Evolutionary conservation across 1,139 yeast species (phyloP), one percentile per base, ranked within the genome.

Genomic region (Hansenula sp.): DNA sequence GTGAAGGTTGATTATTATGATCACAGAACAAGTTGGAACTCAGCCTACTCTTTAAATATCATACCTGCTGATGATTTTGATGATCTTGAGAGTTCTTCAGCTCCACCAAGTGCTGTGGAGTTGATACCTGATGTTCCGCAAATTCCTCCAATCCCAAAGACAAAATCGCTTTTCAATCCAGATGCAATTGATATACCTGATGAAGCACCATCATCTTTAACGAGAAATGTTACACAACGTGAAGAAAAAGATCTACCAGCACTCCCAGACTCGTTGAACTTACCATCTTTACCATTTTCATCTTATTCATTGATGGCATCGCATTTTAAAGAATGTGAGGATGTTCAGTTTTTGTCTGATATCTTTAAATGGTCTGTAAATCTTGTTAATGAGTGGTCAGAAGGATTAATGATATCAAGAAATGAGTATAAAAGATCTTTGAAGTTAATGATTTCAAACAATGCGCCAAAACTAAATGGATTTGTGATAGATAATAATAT

Each of bases 401-500:
- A 62, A 30, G 69, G 65, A 29, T 57, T 56, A 35, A 44, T 65
- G 19, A 70, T 80, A 19, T 67, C 77, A 11, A 68, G 65, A 38
- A 58, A 66, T 16, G 84, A 77, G 50, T 74, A 79, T 45, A 63
- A 66, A 31, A 72, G 68, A 46, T 75, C 81, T 0, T 62, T 82
- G 33, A 68, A 71, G 22, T 69, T 73, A 33, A 61, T 82, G 35
- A 65, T 80, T 42, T 74, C 73, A 3, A 77, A 66, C 47, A 72
- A 72, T 41, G 62, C 72, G 35, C 70, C 79, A 7, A 74, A 74
- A 34, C 60, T 78, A 20, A 76, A 79, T 14, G 63, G 75, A 52
- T 78, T 77, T 36, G 64, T 77, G 26, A 73, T 85, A 21, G 82
- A 80, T 16, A 69, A 71, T 33, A 64, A 78, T 36, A 78, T 83